Evolutionary conservation across 768 basidiomycete species (phyloP).

Genomic region (Lactifluus pinguis): DNA sequence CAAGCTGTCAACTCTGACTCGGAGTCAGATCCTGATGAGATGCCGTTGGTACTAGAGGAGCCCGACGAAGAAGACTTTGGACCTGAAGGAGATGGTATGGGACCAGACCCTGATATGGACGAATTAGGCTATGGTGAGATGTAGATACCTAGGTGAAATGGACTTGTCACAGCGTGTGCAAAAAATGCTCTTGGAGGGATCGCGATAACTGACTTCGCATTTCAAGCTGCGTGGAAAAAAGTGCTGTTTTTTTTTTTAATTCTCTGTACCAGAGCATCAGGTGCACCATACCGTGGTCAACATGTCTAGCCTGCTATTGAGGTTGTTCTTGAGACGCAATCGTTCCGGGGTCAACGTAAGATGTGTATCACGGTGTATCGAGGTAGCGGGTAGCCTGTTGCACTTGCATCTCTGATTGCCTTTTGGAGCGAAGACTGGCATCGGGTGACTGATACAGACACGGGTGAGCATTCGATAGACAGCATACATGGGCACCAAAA

Average conservation of each 20-base stretch:
- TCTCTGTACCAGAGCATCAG: background rate
- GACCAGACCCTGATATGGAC: no score
- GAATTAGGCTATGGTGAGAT: no score
- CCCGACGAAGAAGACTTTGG: no score
- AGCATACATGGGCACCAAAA: no score
- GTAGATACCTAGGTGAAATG: no score
- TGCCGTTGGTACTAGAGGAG: no score
- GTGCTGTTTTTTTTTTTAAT: background rate
- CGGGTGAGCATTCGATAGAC: no score
- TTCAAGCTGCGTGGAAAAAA: constrained; percentile 7
- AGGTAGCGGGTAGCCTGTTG: constrained; percentile 16
- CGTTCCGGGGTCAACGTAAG: constrained; percentile 14
- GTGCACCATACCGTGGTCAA: constrained; percentile 12
- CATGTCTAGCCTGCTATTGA: constrained; percentile 17
- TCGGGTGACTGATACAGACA: constrained; percentile 41
- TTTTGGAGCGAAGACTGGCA: constrained; percentile 54
- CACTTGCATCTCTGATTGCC: constrained; percentile 45
- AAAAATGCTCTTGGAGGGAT: constrained; percentile 17
- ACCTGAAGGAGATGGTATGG: no score
- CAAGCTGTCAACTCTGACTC: no score
- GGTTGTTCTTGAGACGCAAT: constrained; percentile 22
- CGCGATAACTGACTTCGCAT: constrained; percentile 2
- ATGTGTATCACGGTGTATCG: constrained; percentile 16
- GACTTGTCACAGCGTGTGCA: no score
- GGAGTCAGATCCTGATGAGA: no score